Base-by-base conservation (phyloP, 108 stramenopile genomes). In the Aurantiochytrium sp. region DNA sequence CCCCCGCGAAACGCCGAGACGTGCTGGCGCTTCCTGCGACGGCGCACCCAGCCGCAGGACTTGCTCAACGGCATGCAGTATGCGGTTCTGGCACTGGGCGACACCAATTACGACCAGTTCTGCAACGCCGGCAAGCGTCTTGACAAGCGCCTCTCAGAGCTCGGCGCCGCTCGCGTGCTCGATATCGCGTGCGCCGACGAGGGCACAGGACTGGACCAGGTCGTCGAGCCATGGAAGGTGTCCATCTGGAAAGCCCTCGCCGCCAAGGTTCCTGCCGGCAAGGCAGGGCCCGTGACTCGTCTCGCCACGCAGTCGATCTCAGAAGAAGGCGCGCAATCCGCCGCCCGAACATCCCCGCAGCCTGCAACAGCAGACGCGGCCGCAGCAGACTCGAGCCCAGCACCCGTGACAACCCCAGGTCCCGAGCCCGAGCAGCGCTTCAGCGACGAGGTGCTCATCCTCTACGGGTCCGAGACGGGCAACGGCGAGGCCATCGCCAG, bases 1-100 rank as follows among this genome's bases (percentile, higher is more conserved):
- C 86, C 86, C 12, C 59, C 86, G 22, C 34, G 37, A 6, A 86
- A 55, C 24, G 55, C 86, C 24, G 86, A 86, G 52, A 0, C 31
- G 8, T 88, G 54, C 32, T 86, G 85, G 88, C 86, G 86, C n/a
- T 87, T 55, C 10, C 12, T 87, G 31, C 68, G 30, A 8, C 69
- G 69, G 24, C 55, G 37, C 4, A 55, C 68, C 8, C 89, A 88
- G 36, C 37, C 95, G 10, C 27, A 15, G 19, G 54, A 55, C 3
- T 5, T 54, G 27, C 92, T 95, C 27, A 85, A 86, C 55, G 87
- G 94, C 54, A 89, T 91, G 15, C 87, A 91, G 2, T 94, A 93
- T 87, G 86, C 92, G 27, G 95, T 96, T 4, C 89, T 97, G 86
- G 97, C 89, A 4, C 88, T 97, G 30, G 97, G 97, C 6, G 97